Evolutionary conservation across 345 rosid genomes (phyloP), one percentile per base, ranked within the genome.

Genomic region (Aurinia saxatilis): DNA sequence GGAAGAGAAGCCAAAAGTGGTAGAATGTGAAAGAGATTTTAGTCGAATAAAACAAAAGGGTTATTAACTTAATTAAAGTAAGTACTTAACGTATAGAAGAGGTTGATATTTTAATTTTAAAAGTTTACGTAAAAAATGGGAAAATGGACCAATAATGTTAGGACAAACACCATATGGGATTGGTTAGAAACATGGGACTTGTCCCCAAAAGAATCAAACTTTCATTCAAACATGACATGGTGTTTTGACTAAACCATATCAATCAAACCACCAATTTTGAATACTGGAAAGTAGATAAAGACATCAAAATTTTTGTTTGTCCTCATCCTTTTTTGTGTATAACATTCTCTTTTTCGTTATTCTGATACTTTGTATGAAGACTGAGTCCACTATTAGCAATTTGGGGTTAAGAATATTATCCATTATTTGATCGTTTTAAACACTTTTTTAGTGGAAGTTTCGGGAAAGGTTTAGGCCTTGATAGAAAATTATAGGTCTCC

Each of bases 141-240:
- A 29, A 10, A 58, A 13, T 41, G 51, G 30, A 58, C 63, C 63
- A 58, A 58, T 45, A 18, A 44, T 59, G 64, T 1, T 1, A 21
- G 9, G 73, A 51, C 52, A 60, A 59, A 3, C 30, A 7, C 50
- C 58, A 58, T 58, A 67, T 42, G 57, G 31, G 33, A 56, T 56
- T 56, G 48, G 56, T 47, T 56, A 56, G 47, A 56, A 56, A 66
- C 63, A 39, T 67, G 52, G 35, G 59, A 50, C 33, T 7, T 45
- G 63, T 50, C 46, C 63, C 56, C 50, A 27, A 39, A 46, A 62
- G 14, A 18, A 18, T 54, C 50, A 70, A 54, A 70, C 44, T 55
- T 70, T 11, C 18, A 54, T 70, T 70, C 64, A 62, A 70, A 62
- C 42, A 46, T 54, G 58, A 55, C 51, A 62, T 39, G 53, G 40